Evolutionary conservation across 768 basidiomycete genomes (phyloP), one percentile per base, ranked within the genome.

Genomic region (Candolleomyces eurysporus): DNA sequence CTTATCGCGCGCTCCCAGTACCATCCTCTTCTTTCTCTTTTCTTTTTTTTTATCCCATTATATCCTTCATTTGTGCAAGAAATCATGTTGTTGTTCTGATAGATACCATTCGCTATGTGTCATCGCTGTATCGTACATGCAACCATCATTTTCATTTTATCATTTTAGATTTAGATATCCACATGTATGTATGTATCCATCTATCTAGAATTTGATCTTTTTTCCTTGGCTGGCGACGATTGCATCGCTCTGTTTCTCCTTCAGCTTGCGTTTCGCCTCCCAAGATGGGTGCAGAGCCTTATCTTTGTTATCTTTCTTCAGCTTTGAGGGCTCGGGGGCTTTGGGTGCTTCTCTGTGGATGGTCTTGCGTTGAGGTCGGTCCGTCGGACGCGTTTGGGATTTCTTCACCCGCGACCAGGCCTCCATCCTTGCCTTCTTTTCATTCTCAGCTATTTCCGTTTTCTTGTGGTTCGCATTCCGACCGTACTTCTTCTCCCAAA

Each of bases 401-500:
- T 36, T 36, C 36, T 36, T 36, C 8, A 36, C 36, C 36, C 36
- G 6, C 36, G 36, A 36, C 36, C 36, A 36, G 11, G 36, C 36
- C 11, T 36, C 36, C 36, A 36, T 36, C 36, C 11, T 59, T 10
- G 55, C 53, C 59, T 56, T 54, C 3, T 42, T 10, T 48, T 54
- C 22, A 31, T 61, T 63, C 48, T 58, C 49, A 22, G 69, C 70
- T 0, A 70, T 73, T 69, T 82, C 80, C 65, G 86, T 89, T 74
- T 90, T 90, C 75, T 96, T 83, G 72, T 98, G 96, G 71, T 96
- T 97, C 22, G 96, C 96, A 63, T 88, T 85, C 62, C 80, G 84
- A 52, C 96, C 96, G 67, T 86, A 98, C 73, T 95, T 98, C 77
- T 94, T 96, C 76, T 98, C 96, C 96, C 96, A 98, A 65, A 98